These are phyloP conservation scores for Leishmania lainsoni DNA, from an alignment of 208 protist genomes.

Conservation along the genomic window DNA sequence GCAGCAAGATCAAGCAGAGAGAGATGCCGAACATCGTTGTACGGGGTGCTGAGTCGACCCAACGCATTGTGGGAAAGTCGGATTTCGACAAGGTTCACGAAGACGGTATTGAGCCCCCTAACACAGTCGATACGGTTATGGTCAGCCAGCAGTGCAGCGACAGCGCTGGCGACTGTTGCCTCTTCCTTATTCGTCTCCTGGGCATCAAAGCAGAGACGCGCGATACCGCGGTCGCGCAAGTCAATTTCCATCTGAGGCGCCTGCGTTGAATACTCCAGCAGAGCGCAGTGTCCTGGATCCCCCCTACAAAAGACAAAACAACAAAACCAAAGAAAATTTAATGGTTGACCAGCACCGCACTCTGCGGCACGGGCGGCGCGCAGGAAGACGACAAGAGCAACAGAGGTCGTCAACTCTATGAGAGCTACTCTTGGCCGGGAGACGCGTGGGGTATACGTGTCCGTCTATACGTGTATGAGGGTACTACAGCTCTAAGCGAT, in stretches of 20 bases:
- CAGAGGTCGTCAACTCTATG: not conserved
- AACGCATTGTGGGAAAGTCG: slow-evolving; percentile 73
- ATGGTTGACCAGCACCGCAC: not conserved
- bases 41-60: slow-evolving; percentile 37
- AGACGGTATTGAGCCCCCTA: slow-evolving; percentile 54
- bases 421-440: not conserved
- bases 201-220: slow-evolving; percentile 67
- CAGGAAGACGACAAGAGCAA: not conserved
- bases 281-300: not conserved
- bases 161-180: slow-evolving; percentile 44
- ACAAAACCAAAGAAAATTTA: not conserved
- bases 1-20: not conserved
- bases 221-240: slow-evolving; percentile 60
- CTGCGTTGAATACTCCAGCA: not conserved
- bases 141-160: slow-evolving; percentile 43
- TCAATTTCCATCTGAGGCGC: slow-evolving; percentile 73
- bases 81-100: slow-evolving; percentile 59
- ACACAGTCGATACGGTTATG: slow-evolving; percentile 67
- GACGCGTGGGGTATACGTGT: not conserved
- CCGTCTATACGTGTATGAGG: not conserved
- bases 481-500: not conserved
- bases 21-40: slow-evolving; percentile 16
- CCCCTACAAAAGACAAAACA: not conserved
- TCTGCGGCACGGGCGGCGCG: not conserved
- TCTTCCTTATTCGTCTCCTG: slow-evolving; percentile 50